A percentile compares a stretch with the other conserved stretches of the same genome.
Evolutionary conservation across 169 alveolate genomes (phyloP).

Genomic region (Cryptosporidium ubiquitum): DNA sequence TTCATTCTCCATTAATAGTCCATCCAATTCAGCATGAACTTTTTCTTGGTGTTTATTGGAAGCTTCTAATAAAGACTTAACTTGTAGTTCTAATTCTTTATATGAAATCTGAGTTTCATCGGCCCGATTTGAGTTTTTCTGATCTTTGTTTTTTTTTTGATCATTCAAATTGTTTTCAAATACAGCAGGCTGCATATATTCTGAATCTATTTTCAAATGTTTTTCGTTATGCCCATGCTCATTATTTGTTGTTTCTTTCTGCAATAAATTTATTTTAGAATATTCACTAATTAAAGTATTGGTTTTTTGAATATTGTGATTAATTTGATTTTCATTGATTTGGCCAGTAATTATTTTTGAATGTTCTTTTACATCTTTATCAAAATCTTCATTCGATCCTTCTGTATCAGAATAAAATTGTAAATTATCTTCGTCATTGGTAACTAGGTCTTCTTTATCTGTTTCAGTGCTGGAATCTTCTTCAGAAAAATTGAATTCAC

Average conservation of each 20-base stretch:
- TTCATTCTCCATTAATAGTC: constrained; percentile 8
- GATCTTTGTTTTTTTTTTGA: not conserved
- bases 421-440: not conserved
- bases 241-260: not conserved
- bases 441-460: not conserved
- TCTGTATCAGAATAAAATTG: not conserved
- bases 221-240: not conserved
- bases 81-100: constrained; percentile 33
- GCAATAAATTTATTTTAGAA: not conserved
- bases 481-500: constrained; percentile 20
- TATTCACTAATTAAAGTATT: not conserved
- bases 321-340: not conserved
- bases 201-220: not conserved
- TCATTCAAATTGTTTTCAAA: not conserved
- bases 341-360: not conserved
- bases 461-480: not conserved
- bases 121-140: not conserved
- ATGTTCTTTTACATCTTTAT: not conserved
- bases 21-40: constrained; percentile 60
- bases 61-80: constrained; percentile 19
- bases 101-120: not conserved
- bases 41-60: constrained; percentile 66
- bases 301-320: not conserved
- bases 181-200: not conserved
- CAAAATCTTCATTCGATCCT: not conserved